These are phyloP conservation scores for Pseudopediastrum boryanum DNA, from an alignment of 139 green algal genomes.

Conservation along the genomic window DNA sequence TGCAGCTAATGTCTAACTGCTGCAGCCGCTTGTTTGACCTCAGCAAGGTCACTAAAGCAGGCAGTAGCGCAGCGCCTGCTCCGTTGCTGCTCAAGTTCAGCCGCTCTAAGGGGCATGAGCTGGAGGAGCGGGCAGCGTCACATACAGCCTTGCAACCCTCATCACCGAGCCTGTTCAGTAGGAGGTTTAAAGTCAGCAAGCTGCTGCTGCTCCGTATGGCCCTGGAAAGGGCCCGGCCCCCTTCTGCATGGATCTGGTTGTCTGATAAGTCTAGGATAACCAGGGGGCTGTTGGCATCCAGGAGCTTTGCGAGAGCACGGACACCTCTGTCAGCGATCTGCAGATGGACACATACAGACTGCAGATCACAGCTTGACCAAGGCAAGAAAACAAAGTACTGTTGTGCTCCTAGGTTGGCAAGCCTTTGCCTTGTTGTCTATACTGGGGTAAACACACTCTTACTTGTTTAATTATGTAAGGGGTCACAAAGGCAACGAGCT, in stretches of 20 bases:
- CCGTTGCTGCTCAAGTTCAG: constrained; percentile 73
- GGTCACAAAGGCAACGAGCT: too few relatives aligned
- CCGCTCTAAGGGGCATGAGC: constrained; percentile 46
- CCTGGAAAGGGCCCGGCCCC: constrained; percentile 70
- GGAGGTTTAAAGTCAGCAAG: constrained; percentile 61
- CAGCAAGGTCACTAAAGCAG: constrained; percentile 54
- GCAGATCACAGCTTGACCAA: neutral
- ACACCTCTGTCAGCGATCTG: constrained; percentile 73
- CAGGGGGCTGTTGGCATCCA: constrained; percentile 68
- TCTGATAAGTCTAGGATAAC: constrained; percentile 67
- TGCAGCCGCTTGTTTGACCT: constrained; percentile 50
- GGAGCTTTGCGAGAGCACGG: constrained; percentile 75
- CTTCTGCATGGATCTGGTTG: constrained; percentile 80
- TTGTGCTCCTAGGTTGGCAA: too few relatives aligned
- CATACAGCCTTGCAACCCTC: constrained; percentile 61
- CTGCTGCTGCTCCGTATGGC: constrained; percentile 55
- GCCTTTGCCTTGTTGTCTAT: too few relatives aligned
- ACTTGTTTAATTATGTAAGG: too few relatives aligned
- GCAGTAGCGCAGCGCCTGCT: constrained; percentile 39
- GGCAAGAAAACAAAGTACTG: neutral
- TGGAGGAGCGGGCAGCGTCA: constrained; percentile 30
- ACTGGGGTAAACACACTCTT: too few relatives aligned
- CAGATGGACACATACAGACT: neutral
- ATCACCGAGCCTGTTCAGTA: constrained; percentile 79
- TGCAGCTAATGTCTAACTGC: constrained; percentile 69